A percentile compares a stretch with the other conserved stretches of the same genome.
phyloP scores from a whole-genome alignment of 2,329 filamentous ascomycete genomes.

The Nannizziopsis barbatae region DNA sequence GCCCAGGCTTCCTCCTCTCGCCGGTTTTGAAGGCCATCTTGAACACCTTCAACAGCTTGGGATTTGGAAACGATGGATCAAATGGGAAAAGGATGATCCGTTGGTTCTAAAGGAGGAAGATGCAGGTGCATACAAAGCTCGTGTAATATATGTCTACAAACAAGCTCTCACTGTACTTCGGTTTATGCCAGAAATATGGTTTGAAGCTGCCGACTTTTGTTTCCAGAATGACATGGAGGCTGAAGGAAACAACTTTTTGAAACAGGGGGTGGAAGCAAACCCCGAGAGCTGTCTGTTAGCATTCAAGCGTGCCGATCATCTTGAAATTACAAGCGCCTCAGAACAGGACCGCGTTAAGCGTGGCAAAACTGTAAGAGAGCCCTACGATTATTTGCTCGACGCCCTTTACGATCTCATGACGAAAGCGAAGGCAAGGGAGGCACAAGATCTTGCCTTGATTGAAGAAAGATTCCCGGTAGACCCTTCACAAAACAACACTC shows the following conservation, averaged over 20 bases:
- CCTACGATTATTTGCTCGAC: slow-evolving; percentile 72
- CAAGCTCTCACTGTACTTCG: slow-evolving; percentile 85
- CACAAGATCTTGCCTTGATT: slow-evolving; percentile 47
- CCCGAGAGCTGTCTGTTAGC: slow-evolving; percentile 86
- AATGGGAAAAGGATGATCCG: slow-evolving; percentile 90
- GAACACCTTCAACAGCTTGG: slow-evolving; percentile 77
- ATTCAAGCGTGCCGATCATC: slow-evolving; percentile 76
- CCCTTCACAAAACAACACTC: slow-evolving; percentile 25
- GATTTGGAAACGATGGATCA: slow-evolving; percentile 86
- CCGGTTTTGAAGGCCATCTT: slow-evolving; percentile 74
- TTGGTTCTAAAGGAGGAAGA: slow-evolving; percentile 79
- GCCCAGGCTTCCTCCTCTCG: slow-evolving; percentile 68
- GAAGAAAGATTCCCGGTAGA: slow-evolving; percentile 43
- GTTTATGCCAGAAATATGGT: slow-evolving; percentile 95
- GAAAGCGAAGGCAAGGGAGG: slow-evolving; percentile 55
- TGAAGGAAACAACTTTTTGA: slow-evolving; percentile 67
- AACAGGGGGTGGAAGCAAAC: slow-evolving; percentile 75
- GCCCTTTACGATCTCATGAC: slow-evolving; percentile 79
- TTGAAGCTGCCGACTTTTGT: slow-evolving; percentile 86
- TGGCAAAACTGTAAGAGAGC: slow-evolving; percentile 64
- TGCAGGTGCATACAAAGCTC: slow-evolving; percentile 58
- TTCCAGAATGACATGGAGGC: slow-evolving; percentile 62
- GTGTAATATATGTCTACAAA: slow-evolving; percentile 82
- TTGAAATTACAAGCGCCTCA: slow-evolving; percentile 65
- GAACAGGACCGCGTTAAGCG: slow-evolving; percentile 58